Conservation (phyloP, 805 yeast species). For the Phaffomyces thermotolerans region DNA sequence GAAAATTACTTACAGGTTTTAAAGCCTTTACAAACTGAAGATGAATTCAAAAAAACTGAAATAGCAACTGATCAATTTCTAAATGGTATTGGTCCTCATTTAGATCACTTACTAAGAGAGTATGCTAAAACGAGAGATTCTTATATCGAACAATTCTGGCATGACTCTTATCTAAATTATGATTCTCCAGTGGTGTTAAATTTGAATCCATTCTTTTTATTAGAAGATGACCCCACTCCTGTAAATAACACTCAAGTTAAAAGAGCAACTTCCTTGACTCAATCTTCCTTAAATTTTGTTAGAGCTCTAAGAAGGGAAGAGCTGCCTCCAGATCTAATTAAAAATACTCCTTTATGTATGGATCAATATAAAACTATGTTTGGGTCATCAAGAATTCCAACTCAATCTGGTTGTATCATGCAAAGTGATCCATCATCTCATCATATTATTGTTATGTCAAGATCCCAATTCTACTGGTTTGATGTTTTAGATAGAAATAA, state of each 20-base stretch:
- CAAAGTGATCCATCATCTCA: slow-evolving; percentile 70
- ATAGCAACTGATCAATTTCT: slow-evolving; percentile 53
- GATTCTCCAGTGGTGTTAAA: slow-evolving; percentile 90
- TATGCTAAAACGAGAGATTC: slow-evolving; percentile 62
- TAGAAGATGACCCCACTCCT: slow-evolving; percentile 84
- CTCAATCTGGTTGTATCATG: slow-evolving; percentile 74
- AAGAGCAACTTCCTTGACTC: slow-evolving; percentile 73
- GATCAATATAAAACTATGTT: slow-evolving; percentile 83
- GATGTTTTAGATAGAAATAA: slow-evolving; percentile 75
- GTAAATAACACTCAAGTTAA: slow-evolving; percentile 48
- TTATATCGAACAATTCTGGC: slow-evolving; percentile 93
- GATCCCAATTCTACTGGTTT: slow-evolving; percentile 92
- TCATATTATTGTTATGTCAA: slow-evolving; percentile 75
- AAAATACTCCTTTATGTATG: slow-evolving; percentile 74
- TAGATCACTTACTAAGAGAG: slow-evolving; percentile 56
- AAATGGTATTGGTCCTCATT: slow-evolving; percentile 44
- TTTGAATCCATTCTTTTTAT: slow-evolving; percentile 80
- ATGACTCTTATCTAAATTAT: slow-evolving; percentile 78
- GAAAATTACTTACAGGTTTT: slow-evolving; percentile 56
- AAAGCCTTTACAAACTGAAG: slow-evolving; percentile 74
- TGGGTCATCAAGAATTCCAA: slow-evolving; percentile 85
- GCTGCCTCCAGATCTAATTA: slow-evolving; percentile 61
- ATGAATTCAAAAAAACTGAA: slow-evolving; percentile 56
- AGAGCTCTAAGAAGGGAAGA: slow-evolving; percentile 72
- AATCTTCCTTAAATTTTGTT: slow-evolving; percentile 72